Conservation (phyloP, 2,329 filamentous ascomycete genomes). For the Phyllosticta citribraziliensis region DNA sequence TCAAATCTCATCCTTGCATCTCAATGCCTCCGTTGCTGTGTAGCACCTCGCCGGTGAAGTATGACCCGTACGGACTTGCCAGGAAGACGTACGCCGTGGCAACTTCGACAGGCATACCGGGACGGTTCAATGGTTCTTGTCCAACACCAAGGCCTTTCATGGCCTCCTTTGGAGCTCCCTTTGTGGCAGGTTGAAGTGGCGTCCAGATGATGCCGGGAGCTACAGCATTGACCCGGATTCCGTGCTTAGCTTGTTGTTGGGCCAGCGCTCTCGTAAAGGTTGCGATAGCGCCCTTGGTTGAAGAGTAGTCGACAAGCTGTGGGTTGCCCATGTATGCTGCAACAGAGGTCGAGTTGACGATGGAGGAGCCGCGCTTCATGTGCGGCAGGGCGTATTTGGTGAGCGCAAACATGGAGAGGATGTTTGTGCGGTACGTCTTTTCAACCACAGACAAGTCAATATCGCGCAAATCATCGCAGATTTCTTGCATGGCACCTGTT, state of each 20-base stretch:
- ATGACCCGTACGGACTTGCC: conserved; percentile 18
- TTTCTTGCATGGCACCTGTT: conserved; percentile 44
- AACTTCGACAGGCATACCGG: conserved; percentile 23
- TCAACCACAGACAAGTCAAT: conserved; percentile 47
- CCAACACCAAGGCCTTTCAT: conserved; percentile 18
- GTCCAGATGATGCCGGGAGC: conserved; percentile 28
- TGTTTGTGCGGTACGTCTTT: conserved; percentile 39
- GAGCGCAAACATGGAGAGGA: conserved; percentile 6
- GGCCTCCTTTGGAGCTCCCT: conserved; percentile 22
- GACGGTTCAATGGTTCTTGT: conserved; percentile 17
- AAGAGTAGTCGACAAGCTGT: conserved; percentile 41
- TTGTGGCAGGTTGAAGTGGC: conserved; percentile 33
- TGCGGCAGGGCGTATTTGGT: conserved; percentile 12
- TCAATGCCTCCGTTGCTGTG: conserved; percentile 19
- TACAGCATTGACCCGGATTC: conserved; percentile 44
- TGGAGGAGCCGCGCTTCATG: conserved; percentile 24
- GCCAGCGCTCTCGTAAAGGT: conserved; percentile 46
- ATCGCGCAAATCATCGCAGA: conserved; percentile 43
- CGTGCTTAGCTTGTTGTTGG: conserved; percentile 44
- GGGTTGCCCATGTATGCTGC: conserved; percentile 44
- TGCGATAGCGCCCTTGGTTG: conserved; percentile 50
- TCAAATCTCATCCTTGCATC: conserved; percentile 16
- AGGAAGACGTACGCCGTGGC: conserved; percentile 21
- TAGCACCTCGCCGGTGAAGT: conserved; percentile 19
- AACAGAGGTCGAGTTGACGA: conserved; percentile 48